phyloP scores from a whole-genome alignment of 169 alveolate species.

The Plasmodium gonderi region DNA sequence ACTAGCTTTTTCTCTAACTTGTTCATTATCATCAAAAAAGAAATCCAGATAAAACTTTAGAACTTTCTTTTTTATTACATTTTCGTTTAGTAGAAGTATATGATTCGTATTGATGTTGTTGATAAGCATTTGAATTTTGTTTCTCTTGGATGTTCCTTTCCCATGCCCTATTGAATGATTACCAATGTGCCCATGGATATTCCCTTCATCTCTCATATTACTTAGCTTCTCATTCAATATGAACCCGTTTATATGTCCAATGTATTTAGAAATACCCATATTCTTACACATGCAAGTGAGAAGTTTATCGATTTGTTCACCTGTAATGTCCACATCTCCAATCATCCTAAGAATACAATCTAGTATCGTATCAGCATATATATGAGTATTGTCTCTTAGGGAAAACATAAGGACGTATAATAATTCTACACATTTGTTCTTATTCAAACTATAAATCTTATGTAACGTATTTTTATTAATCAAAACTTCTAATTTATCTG shows the following conservation, averaged over 20 bases:
- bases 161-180: background rate
- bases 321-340: constrained; percentile 23
- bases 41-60: constrained; percentile 50
- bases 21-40: constrained; percentile 58
- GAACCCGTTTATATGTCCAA: constrained; percentile 38
- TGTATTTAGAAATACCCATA: constrained; percentile 58
- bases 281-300: constrained; percentile 49
- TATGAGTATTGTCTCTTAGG: constrained; percentile 31
- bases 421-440: constrained; percentile 46
- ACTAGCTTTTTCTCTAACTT: constrained; percentile 58
- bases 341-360: constrained; percentile 26
- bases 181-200: too few relatives aligned
- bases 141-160: constrained; percentile 20
- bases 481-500: constrained; percentile 36
- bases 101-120: constrained; percentile 48
- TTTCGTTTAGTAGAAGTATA: constrained; percentile 56
- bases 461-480: constrained; percentile 21
- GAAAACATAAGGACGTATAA: constrained; percentile 46
- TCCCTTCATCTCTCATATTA: constrained; percentile 12
- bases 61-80: constrained; percentile 48
- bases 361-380: constrained; percentile 29
- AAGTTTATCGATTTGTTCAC: constrained; percentile 49
- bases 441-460: constrained; percentile 23
- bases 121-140: constrained; percentile 41
- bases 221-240: constrained; percentile 28